Conservation (phyloP, 2,329 filamentous ascomycete species). For the Capronia coronata region DNA sequence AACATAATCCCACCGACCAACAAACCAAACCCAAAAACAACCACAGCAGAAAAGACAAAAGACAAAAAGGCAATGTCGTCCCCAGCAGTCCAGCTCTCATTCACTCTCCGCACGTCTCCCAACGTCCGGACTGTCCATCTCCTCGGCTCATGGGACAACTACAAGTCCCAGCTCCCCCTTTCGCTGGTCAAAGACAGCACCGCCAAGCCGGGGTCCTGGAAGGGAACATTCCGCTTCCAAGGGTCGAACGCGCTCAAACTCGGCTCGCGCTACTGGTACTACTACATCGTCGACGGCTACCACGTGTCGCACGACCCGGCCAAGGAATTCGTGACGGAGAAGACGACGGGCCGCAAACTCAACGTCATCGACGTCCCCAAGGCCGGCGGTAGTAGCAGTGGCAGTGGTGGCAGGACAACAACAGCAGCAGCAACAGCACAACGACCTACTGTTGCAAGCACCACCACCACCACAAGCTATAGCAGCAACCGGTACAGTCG, state of each 20-base stretch:
- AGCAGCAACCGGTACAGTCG: slow-evolving; percentile 43
- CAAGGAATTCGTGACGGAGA: slow-evolving; percentile 81
- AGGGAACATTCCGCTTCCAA: slow-evolving; percentile 94
- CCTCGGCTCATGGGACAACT: slow-evolving; percentile 97
- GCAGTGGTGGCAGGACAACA: not conserved
- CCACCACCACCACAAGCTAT: slow-evolving; percentile 37
- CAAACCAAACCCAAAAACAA: not conserved
- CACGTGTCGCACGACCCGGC: slow-evolving; percentile 95
- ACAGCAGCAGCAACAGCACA: slow-evolving; percentile 32
- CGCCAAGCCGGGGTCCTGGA: slow-evolving; percentile 85
- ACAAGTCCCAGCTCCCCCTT: slow-evolving; percentile 86
- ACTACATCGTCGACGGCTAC: slow-evolving; percentile 99
- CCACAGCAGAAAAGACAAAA: slow-evolving; percentile 1
- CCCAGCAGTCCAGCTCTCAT: slow-evolving; percentile 82
- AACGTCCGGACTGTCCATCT: slow-evolving; percentile 97
- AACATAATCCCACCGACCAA: not conserved
- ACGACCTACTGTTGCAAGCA: slow-evolving; percentile 33
- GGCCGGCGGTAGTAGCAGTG: slow-evolving; percentile 24
- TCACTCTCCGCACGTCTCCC: slow-evolving; percentile 89
- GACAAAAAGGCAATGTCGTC: slow-evolving; percentile 21
- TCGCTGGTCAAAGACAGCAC: slow-evolving; percentile 65
- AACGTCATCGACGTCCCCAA: slow-evolving; percentile 90
- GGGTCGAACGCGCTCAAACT: slow-evolving; percentile 69
- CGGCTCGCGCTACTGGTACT: slow-evolving; percentile 98
- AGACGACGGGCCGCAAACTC: slow-evolving; percentile 90